Base-by-base conservation (phyloP, 345 rosid species). In the Mercurialis annua region DNA sequence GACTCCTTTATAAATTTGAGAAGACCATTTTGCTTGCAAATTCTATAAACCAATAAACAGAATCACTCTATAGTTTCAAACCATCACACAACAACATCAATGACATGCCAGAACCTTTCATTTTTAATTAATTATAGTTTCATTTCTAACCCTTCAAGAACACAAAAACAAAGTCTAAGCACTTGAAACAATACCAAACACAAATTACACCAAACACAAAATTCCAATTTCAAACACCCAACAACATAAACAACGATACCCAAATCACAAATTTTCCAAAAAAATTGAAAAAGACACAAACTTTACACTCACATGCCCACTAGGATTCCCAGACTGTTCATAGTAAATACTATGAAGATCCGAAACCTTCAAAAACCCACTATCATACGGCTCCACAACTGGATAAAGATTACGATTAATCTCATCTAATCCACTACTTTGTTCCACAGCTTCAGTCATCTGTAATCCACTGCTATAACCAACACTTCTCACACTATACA, bases 281-380 rank as follows among this genome's bases (percentile, higher is more conserved):
- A 10, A 18, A 14, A 60, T 4, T 27, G 29, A 58, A 55, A 26
- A 27, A 53, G 8, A 27, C 23, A 4, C 24, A 64, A 9, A 12
- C 44, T 40, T 40, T 40, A 30, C 29, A 83, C 96, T 71, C 77
- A 90, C 98, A 62, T 89, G 81, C 29, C 98, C 98, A 73, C 71
- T 72, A 4, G 97, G 98, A 44, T 91, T 93, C 69, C 97, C 96
- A 2, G 98, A 89, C 74, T 91, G 98, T 72, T 91, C 99, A 83
- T 87, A 89, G 69, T 87, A 89, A 62, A 91, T 70, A 27, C 88
- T 70, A 52, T 89, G 99, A 65, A 84, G 69, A 74, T 86, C 89
- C 20, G 96, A 94, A 76, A 91, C 97, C 80, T 87, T 85, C 65
- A 94, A 78, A 80, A 69, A 76, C 20, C 96, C 97, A 7, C 79